These are phyloP conservation scores for Trichocladium antarcticum DNA, from an alignment of 495 filamentous ascomycete genomes.

Conservation along the genomic window DNA sequence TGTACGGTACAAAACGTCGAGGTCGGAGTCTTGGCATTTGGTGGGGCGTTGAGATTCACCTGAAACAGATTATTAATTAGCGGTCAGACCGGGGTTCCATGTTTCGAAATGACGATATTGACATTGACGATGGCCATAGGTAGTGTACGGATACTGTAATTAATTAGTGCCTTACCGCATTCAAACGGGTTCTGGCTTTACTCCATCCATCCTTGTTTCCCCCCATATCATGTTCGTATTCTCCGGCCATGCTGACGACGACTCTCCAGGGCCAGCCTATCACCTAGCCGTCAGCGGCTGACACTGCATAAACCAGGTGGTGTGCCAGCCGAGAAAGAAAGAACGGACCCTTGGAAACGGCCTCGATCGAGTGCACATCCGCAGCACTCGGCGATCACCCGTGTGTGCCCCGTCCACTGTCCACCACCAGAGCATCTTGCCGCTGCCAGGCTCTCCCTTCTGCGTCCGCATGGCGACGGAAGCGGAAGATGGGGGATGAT, in stretches of 20 bases:
- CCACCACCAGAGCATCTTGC: not conserved
- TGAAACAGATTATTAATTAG: no score
- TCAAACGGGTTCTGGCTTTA: no score
- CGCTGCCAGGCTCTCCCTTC: not conserved
- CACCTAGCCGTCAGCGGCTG: not conserved
- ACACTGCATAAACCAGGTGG: not conserved
- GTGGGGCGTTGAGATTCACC: no score
- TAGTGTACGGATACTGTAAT: no score
- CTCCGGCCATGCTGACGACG: slow-evolving; percentile 2
- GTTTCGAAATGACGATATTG: no score
- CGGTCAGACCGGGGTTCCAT: no score
- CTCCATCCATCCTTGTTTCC: no score
- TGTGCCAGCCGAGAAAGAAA: not conserved
- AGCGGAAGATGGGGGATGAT: not conserved
- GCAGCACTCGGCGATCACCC: not conserved
- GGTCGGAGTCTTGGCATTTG: no score
- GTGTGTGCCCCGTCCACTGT: not conserved
- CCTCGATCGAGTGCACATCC: not conserved
- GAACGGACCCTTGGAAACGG: not conserved
- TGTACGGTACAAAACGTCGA: no score
- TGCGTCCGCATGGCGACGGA: not conserved
- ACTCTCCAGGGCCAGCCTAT: not conserved
- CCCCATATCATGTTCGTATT: not conserved
- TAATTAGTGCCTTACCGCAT: no score
- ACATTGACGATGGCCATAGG: no score